phyloP scores from a whole-genome alignment of 2,329 filamentous ascomycete species.

The Trichoderma harzianum region DNA sequence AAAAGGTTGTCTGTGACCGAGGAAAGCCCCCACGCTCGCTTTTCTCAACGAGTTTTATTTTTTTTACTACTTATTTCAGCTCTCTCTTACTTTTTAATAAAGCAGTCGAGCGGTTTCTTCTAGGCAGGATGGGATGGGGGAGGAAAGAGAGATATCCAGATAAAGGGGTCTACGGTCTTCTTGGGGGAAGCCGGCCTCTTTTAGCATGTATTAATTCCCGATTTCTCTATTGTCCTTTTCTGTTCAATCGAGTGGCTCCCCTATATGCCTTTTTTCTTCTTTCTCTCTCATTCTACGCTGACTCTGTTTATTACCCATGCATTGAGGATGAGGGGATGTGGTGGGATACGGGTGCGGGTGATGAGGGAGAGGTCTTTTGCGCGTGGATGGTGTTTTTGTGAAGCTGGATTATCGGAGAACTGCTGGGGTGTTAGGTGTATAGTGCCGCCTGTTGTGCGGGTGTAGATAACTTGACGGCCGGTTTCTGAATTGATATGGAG shows the following conservation, averaged over 20 bases:
- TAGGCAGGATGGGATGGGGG: neutral
- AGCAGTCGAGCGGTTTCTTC: conserved; percentile 16
- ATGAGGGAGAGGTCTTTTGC: neutral
- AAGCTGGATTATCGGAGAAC: neutral
- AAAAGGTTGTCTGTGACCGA: conserved; percentile 1
- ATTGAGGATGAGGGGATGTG: neutral
- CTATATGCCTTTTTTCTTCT: conserved; percentile 3
- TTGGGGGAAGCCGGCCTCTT: conserved; percentile 32
- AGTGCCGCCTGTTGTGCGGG: neutral
- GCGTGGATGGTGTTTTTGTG: neutral
- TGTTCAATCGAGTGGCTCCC: conserved; percentile 18
- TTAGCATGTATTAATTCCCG: conserved; percentile 50
- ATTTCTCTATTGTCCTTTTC: conserved; percentile 30
- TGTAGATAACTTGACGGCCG: conserved; percentile 5
- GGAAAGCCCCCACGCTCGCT: neutral
- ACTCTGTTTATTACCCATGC: neutral
- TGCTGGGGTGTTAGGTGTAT: neutral
- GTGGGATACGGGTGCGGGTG: neutral
- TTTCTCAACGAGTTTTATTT: conserved; percentile 10
- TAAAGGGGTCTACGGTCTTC: conserved; percentile 28
- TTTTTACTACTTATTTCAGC: neutral
- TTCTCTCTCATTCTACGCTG: neutral
- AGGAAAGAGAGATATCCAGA: conserved; percentile 13
- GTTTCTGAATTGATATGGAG: neutral
- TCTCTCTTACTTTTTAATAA: conserved; percentile 17